Percentiles rank a stretch among this genome's conserved stretches.
Evolutionary conservation across 2,329 filamentous ascomycete genomes (phyloP).

Genomic region (Teratosphaeria pseudoeucalypti): DNA sequence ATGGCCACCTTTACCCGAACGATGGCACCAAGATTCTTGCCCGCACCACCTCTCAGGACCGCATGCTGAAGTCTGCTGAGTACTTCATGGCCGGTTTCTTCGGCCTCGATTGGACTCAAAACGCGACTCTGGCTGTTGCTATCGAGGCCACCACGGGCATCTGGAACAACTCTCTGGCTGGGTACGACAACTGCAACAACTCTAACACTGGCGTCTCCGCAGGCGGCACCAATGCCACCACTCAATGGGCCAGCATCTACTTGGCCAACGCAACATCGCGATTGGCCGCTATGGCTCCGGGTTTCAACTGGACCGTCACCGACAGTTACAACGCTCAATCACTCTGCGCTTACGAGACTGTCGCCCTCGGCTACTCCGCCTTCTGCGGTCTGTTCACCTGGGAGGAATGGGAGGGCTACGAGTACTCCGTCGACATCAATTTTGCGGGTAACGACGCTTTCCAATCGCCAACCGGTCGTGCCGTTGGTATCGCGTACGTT

Average conservation of each 20-base stretch:
- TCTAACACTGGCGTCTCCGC: constrained; percentile 24
- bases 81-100: constrained; percentile 74
- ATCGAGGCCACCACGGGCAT: constrained; percentile 1
- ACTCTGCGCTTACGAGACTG: constrained; percentile 67
- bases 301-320: constrained; percentile 49
- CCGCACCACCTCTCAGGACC: constrained; percentile 62
- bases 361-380: constrained; percentile 62
- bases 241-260: constrained; percentile 54
- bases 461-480: constrained; percentile 55
- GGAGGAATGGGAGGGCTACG: constrained; percentile 62
- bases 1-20: constrained; percentile 57
- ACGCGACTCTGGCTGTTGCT: constrained; percentile 17
- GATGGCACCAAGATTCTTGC: constrained; percentile 62
- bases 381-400: constrained; percentile 69
- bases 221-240: constrained; percentile 44
- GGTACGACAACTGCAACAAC: constrained; percentile 3
- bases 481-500: constrained; percentile 63
- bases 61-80: constrained; percentile 67
- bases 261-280: constrained; percentile 53
- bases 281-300: constrained; percentile 36
- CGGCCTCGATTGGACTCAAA: constrained; percentile 58
- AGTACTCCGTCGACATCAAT: constrained; percentile 58
- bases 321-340: constrained; percentile 60
- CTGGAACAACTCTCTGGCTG: constrained; percentile 2
- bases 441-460: constrained; percentile 46